Base-by-base conservation (phyloP, 768 basidiomycete genomes). In the Bullera alba region DNA sequence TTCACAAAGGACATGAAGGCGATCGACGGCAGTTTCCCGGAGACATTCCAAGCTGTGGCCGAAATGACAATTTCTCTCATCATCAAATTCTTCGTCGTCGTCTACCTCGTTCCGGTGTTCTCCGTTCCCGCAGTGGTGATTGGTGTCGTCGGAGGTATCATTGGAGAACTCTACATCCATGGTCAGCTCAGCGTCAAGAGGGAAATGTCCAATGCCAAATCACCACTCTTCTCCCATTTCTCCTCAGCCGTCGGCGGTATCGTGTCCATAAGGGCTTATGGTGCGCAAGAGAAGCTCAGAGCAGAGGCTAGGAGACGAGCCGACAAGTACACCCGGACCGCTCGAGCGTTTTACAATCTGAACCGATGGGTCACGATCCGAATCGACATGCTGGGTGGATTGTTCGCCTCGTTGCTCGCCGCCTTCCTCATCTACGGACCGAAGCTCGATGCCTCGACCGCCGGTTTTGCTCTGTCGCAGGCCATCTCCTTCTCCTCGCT, bases 191-290 rank as follows among this genome's bases (percentile, higher is more conserved):
- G 76, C 12, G 76, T 80, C 52, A 81, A 81, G 70, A 74, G 80
- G 17, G 78, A 80, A 64, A 77, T 79, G 77, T 78, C 76, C 37
- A 78, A 78, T 46, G 74, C 75, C 3, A 75, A 76, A 41, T 73
- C 77, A 6, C 80, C 80, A 0, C 74, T 80, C 2, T 72, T 79
- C 43, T 76, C 75, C 16, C 77, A 78, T 67, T 73, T 81, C 69
- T 75, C 79, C 44, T 76, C 83, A 57, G 76, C 83, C 0, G 79
- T 86, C 30, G 70, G 77, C 51, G 84, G 83, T 5, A 57, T 62
- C 49, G 75, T 73, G 2, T 70, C 82, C 6, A 81, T 86, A 49
- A 77, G 83, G 21, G 84, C 84, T 0, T 86, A 82, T 62, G 79
- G 80, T 3, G 81, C 79, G 5, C 77, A 83, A 69, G 67, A 73